phyloP scores from a whole-genome alignment of 2,329 filamentous ascomycete genomes.

The Leptographium wingfieldii region DNA sequence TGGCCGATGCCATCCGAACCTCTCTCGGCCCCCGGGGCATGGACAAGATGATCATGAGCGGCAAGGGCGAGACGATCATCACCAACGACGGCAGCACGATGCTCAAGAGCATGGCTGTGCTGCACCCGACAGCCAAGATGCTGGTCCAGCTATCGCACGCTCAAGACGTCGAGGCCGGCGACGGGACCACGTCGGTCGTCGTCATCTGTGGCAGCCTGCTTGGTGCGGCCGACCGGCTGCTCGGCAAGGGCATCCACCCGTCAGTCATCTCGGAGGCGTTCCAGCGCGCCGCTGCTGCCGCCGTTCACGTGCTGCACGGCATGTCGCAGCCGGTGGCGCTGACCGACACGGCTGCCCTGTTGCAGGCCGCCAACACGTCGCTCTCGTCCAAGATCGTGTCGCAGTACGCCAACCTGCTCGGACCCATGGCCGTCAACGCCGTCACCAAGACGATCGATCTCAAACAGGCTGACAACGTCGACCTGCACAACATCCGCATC shows the following conservation, averaged over 20 bases:
- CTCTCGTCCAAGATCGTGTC: constrained; percentile 98
- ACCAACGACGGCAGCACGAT: constrained; percentile 99
- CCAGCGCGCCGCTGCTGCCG: constrained; percentile 81
- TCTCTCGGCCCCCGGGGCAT: constrained; percentile 93
- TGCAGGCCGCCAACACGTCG: constrained; percentile 94
- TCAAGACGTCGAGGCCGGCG: constrained; percentile 95
- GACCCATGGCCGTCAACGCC: constrained; percentile 96
- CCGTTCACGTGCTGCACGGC: constrained; percentile 79
- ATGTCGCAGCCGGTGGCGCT: constrained; percentile 94
- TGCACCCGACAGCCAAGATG: constrained; percentile 99
- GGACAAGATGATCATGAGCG: constrained; percentile 99
- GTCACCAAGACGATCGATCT: constrained; percentile 93
- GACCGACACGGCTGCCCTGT: constrained; percentile 73
- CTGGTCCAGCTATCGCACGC: constrained; percentile 92
- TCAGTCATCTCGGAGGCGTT: constrained; percentile 97
- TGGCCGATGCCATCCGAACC: constrained; percentile 94
- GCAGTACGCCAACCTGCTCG: constrained; percentile 86
- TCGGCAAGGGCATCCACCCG: constrained; percentile 90
- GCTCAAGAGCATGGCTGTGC: constrained; percentile 96
- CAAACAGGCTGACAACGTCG: constrained; percentile 91
- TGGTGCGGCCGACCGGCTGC: constrained; percentile 80
- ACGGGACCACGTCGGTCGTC: constrained; percentile 95
- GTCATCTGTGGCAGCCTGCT: constrained; percentile 94
- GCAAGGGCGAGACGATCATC: constrained; percentile 95
- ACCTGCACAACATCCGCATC: constrained; percentile 90